Base-by-base conservation (phyloP, 139 green algal species). In the Coccomyxa sp. region DNA sequence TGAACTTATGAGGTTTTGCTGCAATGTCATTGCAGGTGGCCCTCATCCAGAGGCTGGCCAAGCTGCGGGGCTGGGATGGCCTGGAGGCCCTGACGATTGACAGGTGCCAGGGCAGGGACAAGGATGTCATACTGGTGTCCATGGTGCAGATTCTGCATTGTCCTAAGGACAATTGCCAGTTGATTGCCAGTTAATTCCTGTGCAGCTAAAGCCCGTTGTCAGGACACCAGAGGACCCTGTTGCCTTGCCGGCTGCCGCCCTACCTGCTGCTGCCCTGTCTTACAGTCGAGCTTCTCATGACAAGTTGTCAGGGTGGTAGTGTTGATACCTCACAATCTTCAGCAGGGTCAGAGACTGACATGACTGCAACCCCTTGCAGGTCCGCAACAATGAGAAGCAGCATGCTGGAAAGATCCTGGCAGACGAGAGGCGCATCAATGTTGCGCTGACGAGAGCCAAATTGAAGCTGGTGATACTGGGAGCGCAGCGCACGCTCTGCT, bases 401-500 rank as follows among this genome's bases (percentile, higher is more conserved):
- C 82, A 76, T 16, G 81, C 88, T 70, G 87, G 90, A 9, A 76
- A 78, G 29, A 78, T 98, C 78, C 88, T 99, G 34, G 50, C 71
- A 0, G 94, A 98, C 86, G 93, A 87, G 88, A 88, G 93, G 54
- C 89, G 96, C 34, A 82, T 99, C 54, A 99, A 99, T 80, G 96
- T 99, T 54, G 91, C 93, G 14, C 73, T 99, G 38, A 99, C 96
- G 4, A 84, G 95, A 8, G 93, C 96, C 34, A 97, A 97, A 86
- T 84, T 97, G 68, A 97, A 97, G 88, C 84, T 98, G 68, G 54
- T 98, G 39, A 77, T 97, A 44, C 55, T 97, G 18, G 93, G 92
- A 8, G 87, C 84, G 0, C 75, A 77, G 0, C 8, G 18, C n/a
- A 96, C 91, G 27, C 68, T 94, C 68, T 29, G 27, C 2, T 50